A percentile compares a stretch with the other conserved stretches of the same genome.
Conservation (phyloP, 805 yeast genomes). For the Trichomonascus vanleenenianus region DNA sequence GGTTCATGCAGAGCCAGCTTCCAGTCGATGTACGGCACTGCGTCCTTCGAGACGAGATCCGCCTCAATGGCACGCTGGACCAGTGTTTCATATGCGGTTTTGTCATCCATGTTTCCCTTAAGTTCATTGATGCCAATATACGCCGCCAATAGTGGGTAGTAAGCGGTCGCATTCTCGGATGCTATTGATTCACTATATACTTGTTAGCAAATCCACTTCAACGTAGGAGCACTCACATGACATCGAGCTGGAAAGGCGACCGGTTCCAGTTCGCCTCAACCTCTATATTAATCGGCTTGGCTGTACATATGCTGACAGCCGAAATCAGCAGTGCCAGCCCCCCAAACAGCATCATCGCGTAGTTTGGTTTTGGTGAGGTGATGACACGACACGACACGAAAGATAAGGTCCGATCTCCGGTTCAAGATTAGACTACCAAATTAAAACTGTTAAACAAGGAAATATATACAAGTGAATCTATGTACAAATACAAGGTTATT, state of each 20-base stretch:
- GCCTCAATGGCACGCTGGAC: conserved; percentile 14
- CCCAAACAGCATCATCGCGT: too few species aligned
- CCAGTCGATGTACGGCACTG: conserved; percentile 30
- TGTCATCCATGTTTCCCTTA: conserved; percentile 10
- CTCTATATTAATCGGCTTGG: conserved; percentile 5
- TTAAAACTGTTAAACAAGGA: neutral
- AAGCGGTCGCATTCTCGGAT: conserved; percentile 24
- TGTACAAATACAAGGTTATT: too few species aligned
- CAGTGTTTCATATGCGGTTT: conserved; percentile 14
- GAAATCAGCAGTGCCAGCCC: neutral
- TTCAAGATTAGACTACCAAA: neutral
- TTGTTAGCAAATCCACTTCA: neutral
- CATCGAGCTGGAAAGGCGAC: conserved; percentile 14
- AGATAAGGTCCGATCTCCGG: too few species aligned
- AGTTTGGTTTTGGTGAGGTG: too few species aligned
- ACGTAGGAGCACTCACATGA: conserved; percentile 16
- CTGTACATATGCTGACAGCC: neutral
- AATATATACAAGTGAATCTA: neutral
- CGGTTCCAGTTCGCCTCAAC: conserved; percentile 16
- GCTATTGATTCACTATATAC: conserved; percentile 27
- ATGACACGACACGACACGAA: too few species aligned
- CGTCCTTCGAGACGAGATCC: conserved; percentile 13
- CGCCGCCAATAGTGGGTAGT: conserved; percentile 27
- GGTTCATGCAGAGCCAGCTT: conserved; percentile 40
- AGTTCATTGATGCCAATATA: conserved; percentile 11